Conservation (phyloP, 2,329 filamentous ascomycete genomes). For the Orbilia ellipsospora region DNA sequence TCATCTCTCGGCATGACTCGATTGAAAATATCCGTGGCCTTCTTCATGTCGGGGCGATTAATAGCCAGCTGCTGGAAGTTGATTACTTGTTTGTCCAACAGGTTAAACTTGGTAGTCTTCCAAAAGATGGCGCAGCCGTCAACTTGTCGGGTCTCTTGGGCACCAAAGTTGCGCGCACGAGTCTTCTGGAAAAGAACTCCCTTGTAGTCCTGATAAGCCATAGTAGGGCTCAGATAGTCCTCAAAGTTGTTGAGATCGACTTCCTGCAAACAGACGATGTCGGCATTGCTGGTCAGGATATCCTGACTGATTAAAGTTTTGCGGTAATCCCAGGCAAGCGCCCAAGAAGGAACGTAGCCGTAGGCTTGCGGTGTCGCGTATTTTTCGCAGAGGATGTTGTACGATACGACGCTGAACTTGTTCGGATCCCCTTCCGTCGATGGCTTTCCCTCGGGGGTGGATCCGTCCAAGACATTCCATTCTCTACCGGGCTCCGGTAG, state of each 20-base stretch:
- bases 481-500: constrained; percentile 79
- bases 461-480: constrained; percentile 77
- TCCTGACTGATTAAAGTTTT: constrained; percentile 85
- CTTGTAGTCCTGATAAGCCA: constrained; percentile 90
- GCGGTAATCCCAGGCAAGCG: constrained; percentile 87
- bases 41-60: constrained; percentile 95
- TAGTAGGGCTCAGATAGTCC: constrained; percentile 85
- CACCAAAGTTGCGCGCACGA: constrained; percentile 88
- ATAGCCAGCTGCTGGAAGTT: constrained; percentile 93
- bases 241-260: constrained; percentile 92
- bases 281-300: constrained; percentile 79
- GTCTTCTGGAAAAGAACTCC: constrained; percentile 93
- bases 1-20: constrained; percentile 98
- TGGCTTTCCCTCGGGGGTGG: constrained; percentile 59
- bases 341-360: constrained; percentile 86
- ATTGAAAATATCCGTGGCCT: constrained; percentile 97
- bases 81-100: constrained; percentile 92
- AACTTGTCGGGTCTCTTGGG: constrained; percentile 86
- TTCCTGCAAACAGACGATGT: constrained; percentile 93
- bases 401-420: constrained; percentile 85
- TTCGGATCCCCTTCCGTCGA: constrained; percentile 62
- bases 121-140: constrained; percentile 98
- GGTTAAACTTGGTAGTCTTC: constrained; percentile 91
- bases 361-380: constrained; percentile 87
- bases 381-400: constrained; percentile 95